Base-by-base conservation (phyloP, 1,284 basidiomycete species). In the Cerioporus squamosus region DNA sequence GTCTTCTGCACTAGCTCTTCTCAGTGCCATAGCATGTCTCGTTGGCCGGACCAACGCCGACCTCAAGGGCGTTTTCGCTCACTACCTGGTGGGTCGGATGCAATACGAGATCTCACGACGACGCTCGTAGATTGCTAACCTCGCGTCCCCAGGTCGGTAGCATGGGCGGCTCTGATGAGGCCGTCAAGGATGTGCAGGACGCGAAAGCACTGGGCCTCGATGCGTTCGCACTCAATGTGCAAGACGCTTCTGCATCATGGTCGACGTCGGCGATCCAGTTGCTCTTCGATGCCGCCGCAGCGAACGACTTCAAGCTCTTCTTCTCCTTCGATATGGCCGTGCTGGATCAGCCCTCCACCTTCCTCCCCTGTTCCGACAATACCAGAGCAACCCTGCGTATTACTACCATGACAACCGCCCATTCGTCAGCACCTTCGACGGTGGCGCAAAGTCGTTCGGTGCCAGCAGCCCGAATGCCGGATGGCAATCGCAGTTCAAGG, bases 251-350 rank as follows among this genome's bases (percentile, higher is more conserved):
- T 17, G 51, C 61, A 1, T 9, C 23, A 3, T 62, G 47, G 24
- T 26, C 61, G 3, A 51, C 51, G 18, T 31, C 44, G 10, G 51
- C 61, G 15, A 47, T 62, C 10, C 39, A 50, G 23, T 38, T 51
- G 14, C 61, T 62, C 22, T 62, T 62, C 57, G 44, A 49, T 23
- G 61, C 61, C 2, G 61, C 61, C 4, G 51, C 53, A 20, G 18
- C 43, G 5, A 62, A 62, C 42, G 51, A 44, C 53, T 94, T 94
- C 79, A 91, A 91, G 72, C 75, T 94, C 52, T 93, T 93, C 76
- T 71, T 94, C 66, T 91, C 87, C n/a, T 83, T 93, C 54, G 91
- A 94, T 71, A 91, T 94, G 89, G 79, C 51, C 14, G 43, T 45
- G 5, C 47, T 62, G 39, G 53, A 51, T 33, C 50, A 59, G 43